These are phyloP conservation scores for Fusarium marasasianum DNA, from an alignment of 2,329 filamentous ascomycete species.

Conservation along the genomic window DNA sequence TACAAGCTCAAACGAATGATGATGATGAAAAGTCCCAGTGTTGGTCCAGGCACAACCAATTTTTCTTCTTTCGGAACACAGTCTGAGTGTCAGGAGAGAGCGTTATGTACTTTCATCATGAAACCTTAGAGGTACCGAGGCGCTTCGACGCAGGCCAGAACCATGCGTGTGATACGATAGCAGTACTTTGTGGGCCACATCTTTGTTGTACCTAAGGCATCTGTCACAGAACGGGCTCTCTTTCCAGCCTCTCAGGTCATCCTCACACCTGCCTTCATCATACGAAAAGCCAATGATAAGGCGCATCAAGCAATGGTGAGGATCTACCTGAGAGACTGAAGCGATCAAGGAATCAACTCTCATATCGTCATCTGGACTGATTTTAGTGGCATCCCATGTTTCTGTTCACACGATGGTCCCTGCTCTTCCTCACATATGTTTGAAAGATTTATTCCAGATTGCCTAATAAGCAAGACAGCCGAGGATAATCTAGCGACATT, in stretches of 20 bases:
- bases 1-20: background rate
- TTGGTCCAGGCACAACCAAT: slow-evolving; percentile 9
- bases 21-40: background rate
- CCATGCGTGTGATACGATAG: background rate
- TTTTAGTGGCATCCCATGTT: slow-evolving; percentile 1
- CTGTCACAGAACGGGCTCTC: slow-evolving; percentile 16
- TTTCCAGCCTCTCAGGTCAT: slow-evolving; percentile 1
- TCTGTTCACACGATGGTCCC: slow-evolving; percentile 8
- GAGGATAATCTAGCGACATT: slow-evolving; percentile 19
- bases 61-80: slow-evolving; percentile 8
- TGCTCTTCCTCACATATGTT: slow-evolving; percentile 10
- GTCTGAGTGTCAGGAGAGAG: background rate
- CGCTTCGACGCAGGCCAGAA: background rate
- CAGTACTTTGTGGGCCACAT: slow-evolving; percentile 11
- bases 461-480: slow-evolving; percentile 8
- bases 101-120: slow-evolving; percentile 9
- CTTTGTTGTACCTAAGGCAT: slow-evolving; percentile 13
- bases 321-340: background rate
- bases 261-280: slow-evolving; percentile 12
- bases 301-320: background rate
- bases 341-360: background rate
- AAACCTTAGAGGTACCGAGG: slow-evolving; percentile 2
- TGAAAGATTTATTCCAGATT: slow-evolving; percentile 2
- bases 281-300: background rate
- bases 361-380: background rate